Evolutionary conservation across 164 flowering plant species (phyloP), one percentile per base, ranked within the genome.

Genomic region (Paratinospora sagittata): DNA sequence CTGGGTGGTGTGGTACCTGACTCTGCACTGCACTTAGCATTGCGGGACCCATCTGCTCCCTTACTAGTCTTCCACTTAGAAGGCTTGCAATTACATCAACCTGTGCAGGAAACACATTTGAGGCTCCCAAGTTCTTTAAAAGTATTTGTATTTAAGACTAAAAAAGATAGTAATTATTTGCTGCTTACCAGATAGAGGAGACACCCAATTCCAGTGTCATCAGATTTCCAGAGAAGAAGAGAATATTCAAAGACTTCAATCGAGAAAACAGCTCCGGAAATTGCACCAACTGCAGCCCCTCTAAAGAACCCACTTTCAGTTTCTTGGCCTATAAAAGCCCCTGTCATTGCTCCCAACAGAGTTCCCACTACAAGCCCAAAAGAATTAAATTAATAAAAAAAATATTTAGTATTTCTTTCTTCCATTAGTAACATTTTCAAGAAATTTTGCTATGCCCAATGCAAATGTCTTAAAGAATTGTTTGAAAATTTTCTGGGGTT

Each of bases 11-110:
- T 30, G 34, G 34, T 86, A 91, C 98, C 96, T 93, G 98, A 81
- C 93, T 90, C 71, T 90, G 94, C 0, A 90, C 96, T 58, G 96
- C 97, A 84, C 91, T 94, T 27, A 91, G 78, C 91, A 94, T 87
- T n/a, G 93, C 97, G 0, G 98, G 98, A 60, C 94, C 97, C 23
- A 93, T 89, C 45, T 86, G 85, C 70, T 91, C 98, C 36, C 96
- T 88, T 2, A 94, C 98, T 65, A 93, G 88, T 73, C 95, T 84
- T 67, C 98, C 98, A 74, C 91, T 91, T 16, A 94, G 69, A 61
- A 94, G 97, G 84, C 91, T 91, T n/a, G 82, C 87, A 71, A 94
- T 82, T 21, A 90, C 91, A 80, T 94, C 96, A 72, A 90, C 82
- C 98, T 90, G 80, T 45, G 33, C 66, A 47, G 43, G 63, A 52